A percentile compares a stretch with the other conserved stretches of the same genome.
Evolutionary conservation across 1,284 basidiomycete genomes (phyloP).

Genomic region (Bjerkandera adusta): DNA sequence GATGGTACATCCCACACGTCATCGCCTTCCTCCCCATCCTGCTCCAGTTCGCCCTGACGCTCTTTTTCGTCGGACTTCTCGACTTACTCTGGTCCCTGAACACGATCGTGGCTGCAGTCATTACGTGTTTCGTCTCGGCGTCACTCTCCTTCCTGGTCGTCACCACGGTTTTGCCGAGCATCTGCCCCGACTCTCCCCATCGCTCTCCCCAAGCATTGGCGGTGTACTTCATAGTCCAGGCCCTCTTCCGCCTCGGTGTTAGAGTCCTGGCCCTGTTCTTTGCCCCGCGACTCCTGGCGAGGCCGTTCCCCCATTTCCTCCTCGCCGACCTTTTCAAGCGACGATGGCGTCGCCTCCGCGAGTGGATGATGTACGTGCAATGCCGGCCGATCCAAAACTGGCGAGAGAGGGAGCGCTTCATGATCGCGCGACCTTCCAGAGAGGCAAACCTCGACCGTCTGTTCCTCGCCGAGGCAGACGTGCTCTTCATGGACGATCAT

Average conservation of each 20-base stretch:
- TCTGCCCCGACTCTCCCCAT: slow-evolving; percentile 21
- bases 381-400: slow-evolving; percentile 15
- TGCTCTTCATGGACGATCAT: slow-evolving; percentile 24
- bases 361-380: slow-evolving; percentile 12
- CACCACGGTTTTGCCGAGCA: slow-evolving; percentile 21
- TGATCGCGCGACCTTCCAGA: too few species aligned
- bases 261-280: slow-evolving; percentile 9
- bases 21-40: slow-evolving; percentile 23
- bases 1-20: slow-evolving; percentile 21
- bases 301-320: not conserved
- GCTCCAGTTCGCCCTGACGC: slow-evolving; percentile 20
- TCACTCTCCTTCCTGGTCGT: slow-evolving; percentile 17
- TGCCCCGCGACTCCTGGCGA: slow-evolving; percentile 3
- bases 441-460: slow-evolving; percentile 20
- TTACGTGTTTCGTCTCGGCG: slow-evolving; percentile 16
- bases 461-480: slow-evolving; percentile 21
- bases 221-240: slow-evolving; percentile 16
- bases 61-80: slow-evolving; percentile 25
- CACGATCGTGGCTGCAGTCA: slow-evolving; percentile 16
- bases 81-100: slow-evolving; percentile 23
- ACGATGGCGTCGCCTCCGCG: slow-evolving; percentile 13
- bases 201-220: slow-evolving; percentile 23
- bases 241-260: slow-evolving; percentile 8
- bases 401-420: slow-evolving; percentile 25
- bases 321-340: slow-evolving; percentile 1